A percentile compares a stretch with the other conserved stretches of the same genome.
These are phyloP conservation scores for Xylaria sp. DNA, from an alignment of 2,329 filamentous ascomycete species.

Conservation along the genomic window DNA sequence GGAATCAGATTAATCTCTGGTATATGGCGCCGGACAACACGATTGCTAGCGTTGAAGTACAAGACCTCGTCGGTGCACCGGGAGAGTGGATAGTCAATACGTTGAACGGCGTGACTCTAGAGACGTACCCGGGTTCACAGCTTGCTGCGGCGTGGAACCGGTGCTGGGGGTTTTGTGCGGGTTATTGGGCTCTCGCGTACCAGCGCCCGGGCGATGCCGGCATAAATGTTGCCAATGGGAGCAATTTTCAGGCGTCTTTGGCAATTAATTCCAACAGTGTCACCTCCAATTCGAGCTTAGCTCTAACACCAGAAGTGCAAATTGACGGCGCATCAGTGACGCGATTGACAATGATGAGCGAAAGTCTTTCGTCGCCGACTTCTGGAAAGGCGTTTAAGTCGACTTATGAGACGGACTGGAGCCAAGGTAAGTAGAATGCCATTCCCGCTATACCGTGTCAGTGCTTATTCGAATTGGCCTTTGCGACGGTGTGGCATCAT, in stretches of 20 bases:
- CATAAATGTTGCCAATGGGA: constrained; percentile 44
- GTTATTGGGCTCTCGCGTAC: constrained; percentile 44
- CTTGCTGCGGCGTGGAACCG: constrained; percentile 44
- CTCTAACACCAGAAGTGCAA: constrained; percentile 40
- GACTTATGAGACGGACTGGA: constrained; percentile 15
- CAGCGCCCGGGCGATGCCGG: constrained; percentile 42
- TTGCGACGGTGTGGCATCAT: no score
- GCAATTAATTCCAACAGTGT: constrained; percentile 38
- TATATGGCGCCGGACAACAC: constrained; percentile 39
- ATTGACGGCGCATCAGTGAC: not conserved
- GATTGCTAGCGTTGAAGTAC: constrained; percentile 39
- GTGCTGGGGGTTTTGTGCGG: constrained; percentile 31
- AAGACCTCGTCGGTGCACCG: constrained; percentile 38
- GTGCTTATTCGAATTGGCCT: no score
- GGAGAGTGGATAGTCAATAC: constrained; percentile 42
- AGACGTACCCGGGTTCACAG: constrained; percentile 43
- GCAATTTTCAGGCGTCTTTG: constrained; percentile 38
- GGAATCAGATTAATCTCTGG: constrained; percentile 41
- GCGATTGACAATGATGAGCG: constrained; percentile 39
- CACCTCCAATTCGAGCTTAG: constrained; percentile 38
- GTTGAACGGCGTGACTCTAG: constrained; percentile 32
- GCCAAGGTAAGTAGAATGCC: constrained; percentile 5
- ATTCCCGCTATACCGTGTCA: not conserved
- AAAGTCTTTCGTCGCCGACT: constrained; percentile 31
- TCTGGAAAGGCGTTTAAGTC: constrained; percentile 36